Evolutionary conservation across 345 rosid species (phyloP).

Genomic region (Hibiscus syriacus): DNA sequence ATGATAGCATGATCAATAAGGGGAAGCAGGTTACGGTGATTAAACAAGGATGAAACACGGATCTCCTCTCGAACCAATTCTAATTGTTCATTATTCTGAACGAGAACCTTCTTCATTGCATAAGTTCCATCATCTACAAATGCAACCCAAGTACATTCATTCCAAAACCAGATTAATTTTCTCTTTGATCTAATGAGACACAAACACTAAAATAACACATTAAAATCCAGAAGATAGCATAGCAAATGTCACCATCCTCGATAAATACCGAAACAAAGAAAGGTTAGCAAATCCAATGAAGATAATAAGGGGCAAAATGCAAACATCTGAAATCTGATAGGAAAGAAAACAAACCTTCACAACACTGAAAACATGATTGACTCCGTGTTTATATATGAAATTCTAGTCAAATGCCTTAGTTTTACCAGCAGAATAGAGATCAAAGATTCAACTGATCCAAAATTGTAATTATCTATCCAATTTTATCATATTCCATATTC

Average conservation of each 20-base stretch:
- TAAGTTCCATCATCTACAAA: constrained; percentile 78
- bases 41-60: constrained; percentile 78
- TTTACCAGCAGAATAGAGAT: neutral
- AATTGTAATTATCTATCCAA: neutral
- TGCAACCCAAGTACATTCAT: neutral
- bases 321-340: neutral
- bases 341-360: neutral
- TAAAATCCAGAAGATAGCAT: neutral
- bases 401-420: neutral
- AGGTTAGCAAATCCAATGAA: neutral
- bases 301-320: neutral
- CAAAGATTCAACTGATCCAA: neutral
- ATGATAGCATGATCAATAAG: constrained; percentile 93
- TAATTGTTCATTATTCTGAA: constrained; percentile 79
- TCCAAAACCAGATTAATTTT: neutral
- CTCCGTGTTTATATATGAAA: too few species aligned
- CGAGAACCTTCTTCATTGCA: constrained; percentile 94
- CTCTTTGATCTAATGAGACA: neutral
- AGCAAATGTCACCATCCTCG: neutral
- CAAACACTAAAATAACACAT: neutral
- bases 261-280: neutral
- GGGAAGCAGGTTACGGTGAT: constrained; percentile 83
- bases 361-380: neutral
- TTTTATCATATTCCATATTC: neutral
- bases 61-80: constrained; percentile 91